Base-by-base conservation (phyloP, 495 filamentous ascomycete genomes). In the Pseudomonodictys pantanalensis region DNA sequence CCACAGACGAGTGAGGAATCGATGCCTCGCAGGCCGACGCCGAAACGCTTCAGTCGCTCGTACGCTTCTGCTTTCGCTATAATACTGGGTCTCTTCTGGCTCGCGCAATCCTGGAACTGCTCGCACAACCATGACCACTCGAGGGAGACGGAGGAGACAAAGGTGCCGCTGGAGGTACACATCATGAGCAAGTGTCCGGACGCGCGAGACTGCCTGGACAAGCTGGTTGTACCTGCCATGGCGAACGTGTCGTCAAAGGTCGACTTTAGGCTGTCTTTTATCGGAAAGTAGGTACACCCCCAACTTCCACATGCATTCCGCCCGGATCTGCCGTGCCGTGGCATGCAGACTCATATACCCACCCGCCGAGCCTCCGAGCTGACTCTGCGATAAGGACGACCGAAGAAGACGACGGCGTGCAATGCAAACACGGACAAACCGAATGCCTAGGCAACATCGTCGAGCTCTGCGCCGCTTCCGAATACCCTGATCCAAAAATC, bases 401-500 rank as follows among this genome's bases (percentile, higher is more conserved):
- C 35, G 58, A 71, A 42, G 33, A 72, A 23, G 72, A 77, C 69
- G 86, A 85, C 69, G 87, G 86, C 9, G 81, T 92, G 18, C 75
- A 78, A 12, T 99, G 95, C 78, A 95, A 77, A 71, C 93, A 97
- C 68, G 95, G 93, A 4, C 87, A 91, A 4, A 77, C 76, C 12
- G 93, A 99, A 76, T 99, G 93, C 68, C 83, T 97, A 65, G 92
- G 92, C 17, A 88, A 99, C 73, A 95, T 95, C 75, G 78, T 99
- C 69, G 85, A 92, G 62, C 86, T 97, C 54, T 99, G 93, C 77
- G 93, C 91, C 24, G 83, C 85, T 11, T 77, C 84, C 54, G 79
- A 92, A 3, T 89, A 90, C 67, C 81, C 90, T 9, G 84, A 90
- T 50, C 83, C 88, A n/a, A 91, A 92, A 72, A 86, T 83, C 25